These are phyloP conservation scores for California macrophylla DNA, from an alignment of 441 rosid species.

Conservation along the genomic window DNA sequence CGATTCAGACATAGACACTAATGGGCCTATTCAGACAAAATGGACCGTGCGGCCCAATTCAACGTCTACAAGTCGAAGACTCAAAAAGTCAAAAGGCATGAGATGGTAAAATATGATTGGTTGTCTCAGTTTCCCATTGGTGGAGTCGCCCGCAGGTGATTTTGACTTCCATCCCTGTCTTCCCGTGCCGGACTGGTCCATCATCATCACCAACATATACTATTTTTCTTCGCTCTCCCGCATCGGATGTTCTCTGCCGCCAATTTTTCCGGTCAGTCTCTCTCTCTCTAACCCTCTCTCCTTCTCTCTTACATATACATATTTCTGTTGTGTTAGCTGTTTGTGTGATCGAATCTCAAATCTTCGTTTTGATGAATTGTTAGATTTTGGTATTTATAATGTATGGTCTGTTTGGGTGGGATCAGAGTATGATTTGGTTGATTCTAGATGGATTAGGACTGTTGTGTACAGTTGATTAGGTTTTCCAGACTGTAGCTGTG, in stretches of 20 bases:
- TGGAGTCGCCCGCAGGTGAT: background rate
- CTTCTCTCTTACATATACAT: background rate
- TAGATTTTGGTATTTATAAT: background rate
- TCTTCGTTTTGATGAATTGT: background rate
- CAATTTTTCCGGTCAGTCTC: slow-evolving; percentile 1
- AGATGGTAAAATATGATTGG: background rate
- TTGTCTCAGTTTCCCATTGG: background rate
- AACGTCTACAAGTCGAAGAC: background rate
- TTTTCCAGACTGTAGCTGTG: background rate
- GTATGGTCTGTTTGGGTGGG: background rate
- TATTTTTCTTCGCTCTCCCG: background rate
- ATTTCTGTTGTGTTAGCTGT: background rate
- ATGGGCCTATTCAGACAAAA: no score
- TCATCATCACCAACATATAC: background rate
- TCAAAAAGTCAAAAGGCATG: background rate
- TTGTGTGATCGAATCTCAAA: background rate
- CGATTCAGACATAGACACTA: background rate
- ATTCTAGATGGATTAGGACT: background rate
- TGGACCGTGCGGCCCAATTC: background rate
- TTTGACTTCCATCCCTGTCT: background rate
- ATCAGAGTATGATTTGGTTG: background rate
- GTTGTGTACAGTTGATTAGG: background rate
- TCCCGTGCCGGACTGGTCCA: slow-evolving; percentile 6
- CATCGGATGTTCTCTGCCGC: slow-evolving; percentile 1
- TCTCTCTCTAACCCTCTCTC: background rate